Evolutionary conservation across 164 flowering plant species (phyloP), one percentile per base, ranked within the genome.

Genomic region (Brasenia schreberi): DNA sequence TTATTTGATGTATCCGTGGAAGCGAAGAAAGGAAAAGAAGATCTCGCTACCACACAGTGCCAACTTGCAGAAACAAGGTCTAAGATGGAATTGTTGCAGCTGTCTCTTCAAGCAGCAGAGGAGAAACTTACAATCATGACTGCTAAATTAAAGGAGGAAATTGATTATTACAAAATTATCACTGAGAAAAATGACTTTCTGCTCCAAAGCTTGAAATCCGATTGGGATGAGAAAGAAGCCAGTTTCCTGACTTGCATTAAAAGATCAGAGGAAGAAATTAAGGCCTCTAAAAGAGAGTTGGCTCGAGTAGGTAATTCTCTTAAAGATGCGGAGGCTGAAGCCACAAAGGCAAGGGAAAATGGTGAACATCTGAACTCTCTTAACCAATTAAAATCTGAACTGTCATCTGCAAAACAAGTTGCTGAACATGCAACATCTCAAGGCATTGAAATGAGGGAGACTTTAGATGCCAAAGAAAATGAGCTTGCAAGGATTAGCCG

Each of bases 1-100:
- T 79, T 94, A 68, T 95, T 86, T 71, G 98, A 94, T 74, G 91
- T 85, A n/a, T 89, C 97, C 33, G 63, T 83, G 14, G 96, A 94
- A 81, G 86, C 85, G 10, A 86, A 96, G 72, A 89, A 87, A 74
- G 78, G 82, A 56, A 89, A 94, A 73, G 99, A 94, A 70, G 85
- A 81, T 69, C 78, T 87, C 39, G 59, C 85, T 9, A 75, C 80
- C 33, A 74, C 39, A 65, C 90, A 86, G 79, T 76, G 71, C 33
- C 95, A 90, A 68, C 82, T 81, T 68, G 90, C 83, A 73, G 76
- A 67, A 58, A 83, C 81, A 53, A 84, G 81, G 71, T 43, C 68
- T 61, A 84, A 87, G 68, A 74, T 91, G 12, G 95, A 88, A 70
- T 84, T 84, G 68, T 70, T 87, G 67, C 83, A 81, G 71, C 66